A percentile compares a stretch with the other conserved stretches of the same genome.
phyloP scores from a whole-genome alignment of 345 rosid genomes.

The Turritis glabra region DNA sequence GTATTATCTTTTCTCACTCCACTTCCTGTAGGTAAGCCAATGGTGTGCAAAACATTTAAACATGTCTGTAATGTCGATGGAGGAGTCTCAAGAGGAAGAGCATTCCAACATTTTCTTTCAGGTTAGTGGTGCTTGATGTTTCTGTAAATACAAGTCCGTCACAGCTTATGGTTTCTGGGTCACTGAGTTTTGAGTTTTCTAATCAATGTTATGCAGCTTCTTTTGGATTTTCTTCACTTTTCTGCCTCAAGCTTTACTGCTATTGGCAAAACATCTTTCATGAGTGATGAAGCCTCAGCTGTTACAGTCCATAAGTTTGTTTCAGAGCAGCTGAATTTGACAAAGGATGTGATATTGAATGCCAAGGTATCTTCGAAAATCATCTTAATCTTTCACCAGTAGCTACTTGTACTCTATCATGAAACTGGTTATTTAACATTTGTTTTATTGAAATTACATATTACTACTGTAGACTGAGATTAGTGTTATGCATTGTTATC shows the following conservation, averaged over 20 bases:
- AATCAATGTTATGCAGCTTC: slow-evolving; percentile 61
- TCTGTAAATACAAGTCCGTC: background rate
- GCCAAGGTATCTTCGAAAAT: slow-evolving; percentile 54
- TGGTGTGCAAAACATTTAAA: slow-evolving; percentile 91
- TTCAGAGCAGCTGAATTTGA: slow-evolving; percentile 61
- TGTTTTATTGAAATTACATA: background rate
- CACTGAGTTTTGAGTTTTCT: slow-evolving; percentile 22
- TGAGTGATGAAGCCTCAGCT: slow-evolving; percentile 41
- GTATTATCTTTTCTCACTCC: background rate
- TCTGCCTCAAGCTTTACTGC: slow-evolving; percentile 58
- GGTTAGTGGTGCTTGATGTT: slow-evolving; percentile 41
- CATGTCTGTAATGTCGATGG: slow-evolving; percentile 77
- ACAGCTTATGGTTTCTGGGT: background rate
- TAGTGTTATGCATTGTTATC: slow-evolving; percentile 14
- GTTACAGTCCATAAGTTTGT: slow-evolving; percentile 55
- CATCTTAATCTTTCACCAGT: slow-evolving; percentile 6
- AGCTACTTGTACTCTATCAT: background rate
- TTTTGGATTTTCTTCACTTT: slow-evolving; percentile 59
- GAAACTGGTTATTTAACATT: slow-evolving; percentile 1
- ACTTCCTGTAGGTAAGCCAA: slow-evolving; percentile 53
- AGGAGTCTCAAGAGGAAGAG: slow-evolving; percentile 87
- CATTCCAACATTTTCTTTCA: slow-evolving; percentile 65
- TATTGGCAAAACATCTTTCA: slow-evolving; percentile 46
- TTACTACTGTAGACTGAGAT: slow-evolving; percentile 2
- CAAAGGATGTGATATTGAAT: slow-evolving; percentile 50